Evolutionary conservation across 805 yeast species (phyloP), one percentile per base, ranked within the genome.

Genomic region (Candida ulmi): DNA sequence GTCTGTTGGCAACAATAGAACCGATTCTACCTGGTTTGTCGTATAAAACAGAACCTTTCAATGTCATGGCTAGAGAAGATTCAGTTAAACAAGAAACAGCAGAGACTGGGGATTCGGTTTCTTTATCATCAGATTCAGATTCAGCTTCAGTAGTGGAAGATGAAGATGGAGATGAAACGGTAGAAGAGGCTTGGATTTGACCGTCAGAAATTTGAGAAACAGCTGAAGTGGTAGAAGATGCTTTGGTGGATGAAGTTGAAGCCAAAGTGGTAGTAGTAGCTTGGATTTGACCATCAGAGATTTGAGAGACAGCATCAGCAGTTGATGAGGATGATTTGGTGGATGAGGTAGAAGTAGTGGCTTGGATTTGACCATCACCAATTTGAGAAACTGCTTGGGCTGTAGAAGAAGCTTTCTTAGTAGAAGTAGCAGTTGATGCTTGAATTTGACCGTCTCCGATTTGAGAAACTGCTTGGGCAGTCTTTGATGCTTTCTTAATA

Each of bases 1-100:
- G 88, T 66, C 80, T 70, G 75, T 80, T 80, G 37, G 86, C 77
- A 47, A 80, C 87, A 63, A 80, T 78, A 33, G 85, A 74, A 47
- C 86, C 86, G 50, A 80, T 63, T 72, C 87, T 76, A 29, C 80
- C 80, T 45, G 65, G 49, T 16, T 69, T 52, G 52, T 80, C 87
- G 12, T 60, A 68, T 50, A 80, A 66, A 34, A 73, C 52, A 45
- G 76, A 62, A 26, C 53, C 64, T 30, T 67, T 61, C 53, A 81
- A 69, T 29, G 69, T 65, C 71, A 80, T 65, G 28, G 75, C 61
- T 51, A 81, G 66, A 29, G 81, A 62, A 51, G 67, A 63, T 17
- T 60, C 58, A 33, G 65, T 55, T 28, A 60, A 52, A 58, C 82
- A 75, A 18, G 75, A 58, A 30, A 55, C 61, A 40, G 54, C 59